Base-by-base conservation (phyloP, 1,139 yeast species). In the Kodamaea plutei region DNA sequence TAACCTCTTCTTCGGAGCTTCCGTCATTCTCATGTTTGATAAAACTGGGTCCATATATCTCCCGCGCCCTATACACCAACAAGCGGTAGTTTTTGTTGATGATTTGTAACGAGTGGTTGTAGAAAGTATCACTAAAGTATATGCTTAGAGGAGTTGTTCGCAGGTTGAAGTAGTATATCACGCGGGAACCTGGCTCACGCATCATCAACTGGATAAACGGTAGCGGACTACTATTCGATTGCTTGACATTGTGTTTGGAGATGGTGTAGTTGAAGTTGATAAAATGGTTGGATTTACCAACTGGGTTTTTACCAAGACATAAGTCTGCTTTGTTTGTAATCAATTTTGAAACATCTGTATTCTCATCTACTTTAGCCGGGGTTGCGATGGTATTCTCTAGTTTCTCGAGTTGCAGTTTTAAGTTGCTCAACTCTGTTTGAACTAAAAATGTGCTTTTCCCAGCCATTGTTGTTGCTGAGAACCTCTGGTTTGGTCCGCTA, bases 161-260 rank as follows among this genome's bases (percentile, higher is more conserved):
- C 9, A 33, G 33, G n/a, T 30, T 31, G 23, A 31, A 31, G 21
- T 39, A 36, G 40, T 46, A 47, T 8, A 48, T 35, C 8, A 45
- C 26, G 11, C 35, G 26, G 3, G 41, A 38, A 3, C 53, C 52
- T 3, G 46, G 39, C 11, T 50, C 54, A 25, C 48, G 29, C 23
- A 45, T 37, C 48, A 48, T 45, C 13, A 48, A 31, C 6, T 33
- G 29, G 19, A 43, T 23, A 16, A 46, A 40, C 2, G 45, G 45
- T 7, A 29, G 44, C 16, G 39, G 47, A 20, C 34, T 41, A 15
- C 29, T 25, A 16, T 30, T 25, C 4, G 39, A 30, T 20, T 29
- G 33, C 7, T 33, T 33, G 8, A 9, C 11, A 8, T 31, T 29
- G 19, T 19, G 28, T 15, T 19, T 13, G 20, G 15, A 15, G 9